Percentiles rank a stretch among this genome's conserved stretches.
These are phyloP conservation scores for rapeseed (Brassica napus) DNA, from an alignment of 345 rosid genomes.

Conservation along the genomic window DNA sequence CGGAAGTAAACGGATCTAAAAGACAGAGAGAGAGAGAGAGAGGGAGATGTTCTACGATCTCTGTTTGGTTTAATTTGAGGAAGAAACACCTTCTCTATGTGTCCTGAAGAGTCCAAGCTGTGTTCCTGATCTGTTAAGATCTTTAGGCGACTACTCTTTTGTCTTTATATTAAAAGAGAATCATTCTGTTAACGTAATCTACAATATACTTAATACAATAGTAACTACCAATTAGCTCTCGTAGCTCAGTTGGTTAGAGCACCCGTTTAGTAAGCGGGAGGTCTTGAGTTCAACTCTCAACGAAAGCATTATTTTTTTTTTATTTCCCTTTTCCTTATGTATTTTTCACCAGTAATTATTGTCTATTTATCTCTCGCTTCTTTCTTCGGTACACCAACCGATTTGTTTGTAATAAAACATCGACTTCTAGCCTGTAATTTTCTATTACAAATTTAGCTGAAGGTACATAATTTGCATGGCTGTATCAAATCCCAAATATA, in stretches of 20 bases:
- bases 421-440: constrained; percentile 19
- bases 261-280: constrained; percentile 97
- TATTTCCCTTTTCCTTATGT: neutral
- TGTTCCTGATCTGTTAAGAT: constrained; percentile 37
- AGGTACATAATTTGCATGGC: constrained; percentile 32
- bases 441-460: constrained; percentile 14
- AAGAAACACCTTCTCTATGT: constrained; percentile 7
- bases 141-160: constrained; percentile 25
- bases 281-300: constrained; percentile 99
- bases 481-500: constrained; percentile 34
- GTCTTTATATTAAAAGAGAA: neutral
- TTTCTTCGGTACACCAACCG: constrained; percentile 2
- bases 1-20: constrained; percentile 23
- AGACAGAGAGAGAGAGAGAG: neutral
- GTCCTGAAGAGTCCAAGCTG: constrained; percentile 28
- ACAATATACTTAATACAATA: neutral
- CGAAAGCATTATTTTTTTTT: constrained; percentile 52
- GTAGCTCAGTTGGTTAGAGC: constrained; percentile 99
- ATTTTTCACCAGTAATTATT: neutral
- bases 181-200: neutral
- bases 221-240: constrained; percentile 46
- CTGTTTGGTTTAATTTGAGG: constrained; percentile 3
- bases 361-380: neutral
- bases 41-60: neutral
- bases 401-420: neutral